Evolutionary conservation across 768 basidiomycete species (phyloP), one percentile per base, ranked within the genome.

Genomic region (Pisolithus orientalis): DNA sequence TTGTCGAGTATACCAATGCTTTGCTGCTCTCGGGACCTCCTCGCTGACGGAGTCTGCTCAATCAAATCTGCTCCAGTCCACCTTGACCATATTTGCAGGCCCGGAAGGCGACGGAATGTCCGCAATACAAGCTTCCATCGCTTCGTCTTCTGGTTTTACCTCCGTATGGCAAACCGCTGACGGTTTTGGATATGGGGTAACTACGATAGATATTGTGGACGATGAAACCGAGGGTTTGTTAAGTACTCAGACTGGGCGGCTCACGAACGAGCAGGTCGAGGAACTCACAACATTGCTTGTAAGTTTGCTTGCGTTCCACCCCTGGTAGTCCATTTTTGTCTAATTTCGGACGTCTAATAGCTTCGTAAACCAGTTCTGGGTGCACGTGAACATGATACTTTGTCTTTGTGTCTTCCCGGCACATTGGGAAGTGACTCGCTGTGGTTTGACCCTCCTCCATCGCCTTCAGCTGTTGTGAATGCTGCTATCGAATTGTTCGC

Each of bases 181-280:
- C 66, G 90, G 92, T 5, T 95, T 93, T 69, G 94, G 84, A 0
- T 94, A 91, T 68, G 95, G 95, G 0, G 84, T 96, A 2, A 90
- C 91, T 3, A 86, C 78, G 40, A 70, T 84, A 21, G 79, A 83
- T 44, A 66, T 82, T 21, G 63, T 69, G 11, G 76, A 81, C 45
- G 74, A 79, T 49, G 70, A 74, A 39, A 60, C 62, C 6, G 70
- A 71, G 37, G 59, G 47, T 11, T 37, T 58, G 21, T 57, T 59
- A 29, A 52, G 52, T 43, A 31, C 47, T 37, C 59, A 59, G 31
- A 46, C 39, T 9, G 53, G 84, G 51, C 75, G 73, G 59, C 67
- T 87, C 50, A 87, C 90, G 62, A 73, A 87, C 46, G 94, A 94
- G 65, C 78, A 78, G 16, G 80, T 95, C 1, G 93, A 94, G 55